Evolutionary conservation across 345 rosid genomes (phyloP), one percentile per base, ranked within the genome.

Genomic region (Laguncularia racemosa): DNA sequence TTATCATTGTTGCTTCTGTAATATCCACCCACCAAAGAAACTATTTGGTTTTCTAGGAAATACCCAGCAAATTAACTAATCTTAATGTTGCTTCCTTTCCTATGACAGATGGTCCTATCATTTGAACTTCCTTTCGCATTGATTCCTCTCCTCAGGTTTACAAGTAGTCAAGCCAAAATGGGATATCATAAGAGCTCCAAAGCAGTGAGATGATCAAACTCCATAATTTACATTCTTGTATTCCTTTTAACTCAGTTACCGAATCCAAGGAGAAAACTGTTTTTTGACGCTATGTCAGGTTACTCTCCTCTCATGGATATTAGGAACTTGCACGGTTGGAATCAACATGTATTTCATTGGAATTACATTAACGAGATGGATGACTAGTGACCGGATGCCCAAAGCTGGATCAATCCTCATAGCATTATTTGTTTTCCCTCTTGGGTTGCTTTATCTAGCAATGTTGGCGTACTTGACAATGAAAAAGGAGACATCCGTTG

Each of bases 1-100:
- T 69, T 4, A 69, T 69, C 45, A 63, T 69, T 46, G 44, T 69
- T 48, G 67, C 73, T 13, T 63, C 73, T 21, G 73, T 69, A 57
- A 62, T 51, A 45, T 16, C 26, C 13, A 14, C 12, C 44, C 7
- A 40, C 48, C 20, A 14, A 21, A 9, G 6, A 18, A 18, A 5
- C 40, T 56, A 48, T 18, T 16, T 7, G 19, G 9, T 16, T 33
- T 38, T 13, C 10, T 4, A 33, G 0, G 3, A 12, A 12, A 14
- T 40, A 9, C 14, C 13, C 15, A 9, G 44, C 9, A n/a, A 18
- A 2, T 17, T 26, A 21, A 33, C 21, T 20, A 44, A 17, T 0
- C 8, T 20, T 8, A 18, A 17, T 44, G 16, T 45, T 46, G 46
- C 28, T 17, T 46, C n/a, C 15, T n/a, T 44, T 13, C 26, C 23